Percentiles rank a stretch among this genome's conserved stretches.
phyloP scores from a whole-genome alignment of 1,284 basidiomycete genomes.

The Cryptococcus amylolentus region DNA sequence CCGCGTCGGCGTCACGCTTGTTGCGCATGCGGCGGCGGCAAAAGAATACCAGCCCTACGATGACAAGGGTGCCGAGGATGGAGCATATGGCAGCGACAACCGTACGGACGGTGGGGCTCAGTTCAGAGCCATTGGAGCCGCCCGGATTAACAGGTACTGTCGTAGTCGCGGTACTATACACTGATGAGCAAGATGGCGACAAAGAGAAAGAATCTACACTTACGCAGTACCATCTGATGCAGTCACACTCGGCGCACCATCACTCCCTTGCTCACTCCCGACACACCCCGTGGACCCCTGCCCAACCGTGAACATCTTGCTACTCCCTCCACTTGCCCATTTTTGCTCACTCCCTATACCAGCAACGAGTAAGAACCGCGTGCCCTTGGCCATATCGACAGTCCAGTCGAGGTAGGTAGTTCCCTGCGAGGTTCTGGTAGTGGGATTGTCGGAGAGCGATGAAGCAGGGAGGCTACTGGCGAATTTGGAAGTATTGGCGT shows the following conservation, averaged over 20 bases:
- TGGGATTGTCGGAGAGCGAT: constrained; percentile 32
- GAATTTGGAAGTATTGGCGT: constrained; percentile 22
- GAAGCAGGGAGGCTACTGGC: constrained; percentile 27
- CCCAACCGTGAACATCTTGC: constrained; percentile 45
- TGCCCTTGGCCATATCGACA: constrained; percentile 43
- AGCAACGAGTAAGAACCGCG: constrained; percentile 46
- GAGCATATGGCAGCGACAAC: constrained; percentile 61
- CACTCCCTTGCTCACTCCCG: constrained; percentile 10
- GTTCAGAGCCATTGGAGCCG: not conserved
- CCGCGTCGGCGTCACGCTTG: constrained; percentile 2
- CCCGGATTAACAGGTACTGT: not conserved
- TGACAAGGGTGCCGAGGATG: constrained; percentile 34
- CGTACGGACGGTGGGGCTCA: constrained; percentile 50
- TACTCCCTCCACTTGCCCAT: constrained; percentile 45
- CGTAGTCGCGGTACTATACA: not conserved
- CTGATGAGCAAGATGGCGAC: not conserved
- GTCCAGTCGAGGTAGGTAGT: constrained; percentile 45
- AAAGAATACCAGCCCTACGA: constrained; percentile 49
- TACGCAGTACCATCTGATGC: constrained; percentile 7
- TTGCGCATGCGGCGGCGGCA: constrained; percentile 33
- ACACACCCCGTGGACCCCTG: constrained; percentile 35
- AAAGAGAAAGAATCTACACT: not conserved
- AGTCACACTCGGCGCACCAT: constrained; percentile 33
- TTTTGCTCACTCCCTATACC: constrained; percentile 42
- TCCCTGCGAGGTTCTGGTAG: constrained; percentile 37